A percentile compares a stretch with the other conserved stretches of the same genome.
These are phyloP conservation scores for Camptophora hylomeconis DNA, from an alignment of 2,329 filamentous ascomycete genomes.

Conservation along the genomic window DNA sequence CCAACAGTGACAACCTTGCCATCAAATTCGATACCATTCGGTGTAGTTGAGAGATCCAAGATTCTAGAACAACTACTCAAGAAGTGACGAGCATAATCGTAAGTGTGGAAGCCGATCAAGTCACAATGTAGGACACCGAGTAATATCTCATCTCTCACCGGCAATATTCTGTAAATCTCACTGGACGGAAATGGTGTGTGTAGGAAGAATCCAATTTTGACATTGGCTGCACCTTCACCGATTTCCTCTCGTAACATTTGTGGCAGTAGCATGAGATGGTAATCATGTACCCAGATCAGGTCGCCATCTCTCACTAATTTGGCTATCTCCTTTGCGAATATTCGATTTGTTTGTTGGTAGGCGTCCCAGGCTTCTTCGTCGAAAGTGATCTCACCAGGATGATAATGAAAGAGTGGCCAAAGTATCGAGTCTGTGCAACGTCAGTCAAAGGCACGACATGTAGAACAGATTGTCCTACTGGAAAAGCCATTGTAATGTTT, in stretches of 20 bases:
- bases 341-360: constrained; percentile 81
- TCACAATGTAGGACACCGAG: constrained; percentile 85
- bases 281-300: constrained; percentile 96
- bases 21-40: constrained; percentile 84
- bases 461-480: constrained; percentile 43
- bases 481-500: constrained; percentile 97
- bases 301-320: constrained; percentile 86
- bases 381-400: constrained; percentile 95
- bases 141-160: constrained; percentile 79
- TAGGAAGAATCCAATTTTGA: constrained; percentile 96
- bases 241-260: constrained; percentile 90
- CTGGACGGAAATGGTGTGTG: constrained; percentile 95
- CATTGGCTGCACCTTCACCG: constrained; percentile 56
- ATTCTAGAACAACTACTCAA: constrained; percentile 93
- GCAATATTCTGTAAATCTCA: constrained; percentile 91
- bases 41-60: constrained; percentile 59
- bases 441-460: neutral
- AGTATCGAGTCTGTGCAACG: constrained; percentile 69
- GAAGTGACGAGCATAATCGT: constrained; percentile 97
- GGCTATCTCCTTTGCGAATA: constrained; percentile 80
- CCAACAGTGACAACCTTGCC: constrained; percentile 82
- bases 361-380: constrained; percentile 90
- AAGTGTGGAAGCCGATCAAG: constrained; percentile 94
- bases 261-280: constrained; percentile 93
- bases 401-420: constrained; percentile 98